Evolutionary conservation across 768 basidiomycete genomes (phyloP).

Genomic region (Heimioporus sp.): DNA sequence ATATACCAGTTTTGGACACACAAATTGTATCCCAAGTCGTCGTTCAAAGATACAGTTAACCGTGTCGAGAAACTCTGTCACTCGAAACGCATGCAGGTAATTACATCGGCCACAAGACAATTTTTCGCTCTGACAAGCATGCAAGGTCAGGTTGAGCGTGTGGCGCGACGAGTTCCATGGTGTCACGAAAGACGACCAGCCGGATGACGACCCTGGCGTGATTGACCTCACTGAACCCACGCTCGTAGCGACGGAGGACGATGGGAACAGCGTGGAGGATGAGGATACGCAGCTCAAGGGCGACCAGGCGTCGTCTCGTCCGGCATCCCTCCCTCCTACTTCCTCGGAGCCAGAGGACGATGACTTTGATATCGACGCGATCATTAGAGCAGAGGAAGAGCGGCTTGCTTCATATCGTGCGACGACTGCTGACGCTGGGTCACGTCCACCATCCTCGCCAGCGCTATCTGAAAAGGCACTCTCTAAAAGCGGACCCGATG

Average conservation of each 20-base stretch:
- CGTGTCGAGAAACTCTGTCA: slow-evolving; percentile 89
- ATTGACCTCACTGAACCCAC: slow-evolving; percentile 31
- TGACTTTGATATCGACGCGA: slow-evolving; percentile 52
- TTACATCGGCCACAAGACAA: slow-evolving; percentile 13
- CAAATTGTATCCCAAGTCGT: slow-evolving; percentile 83
- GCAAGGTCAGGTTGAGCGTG: slow-evolving; percentile 65
- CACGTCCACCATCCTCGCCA: background rate
- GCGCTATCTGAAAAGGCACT: slow-evolving; percentile 5
- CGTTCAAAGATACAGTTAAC: slow-evolving; percentile 82
- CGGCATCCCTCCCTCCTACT: slow-evolving; percentile 38
- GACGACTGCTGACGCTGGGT: slow-evolving; percentile 4
- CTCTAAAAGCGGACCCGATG: slow-evolving; percentile 6
- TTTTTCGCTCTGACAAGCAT: slow-evolving; percentile 4
- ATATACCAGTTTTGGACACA: slow-evolving; percentile 97
- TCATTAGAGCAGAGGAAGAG: slow-evolving; percentile 46
- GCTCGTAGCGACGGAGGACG: slow-evolving; percentile 25
- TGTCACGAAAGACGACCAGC: slow-evolving; percentile 34
- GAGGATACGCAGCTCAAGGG: slow-evolving; percentile 8
- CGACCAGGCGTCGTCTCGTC: slow-evolving; percentile 35
- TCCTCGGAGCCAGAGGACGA: slow-evolving; percentile 44
- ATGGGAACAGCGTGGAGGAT: slow-evolving; percentile 11
- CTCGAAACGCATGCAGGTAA: slow-evolving; percentile 81
- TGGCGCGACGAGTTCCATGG: slow-evolving; percentile 73
- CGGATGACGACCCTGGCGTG: slow-evolving; percentile 19
- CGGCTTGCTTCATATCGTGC: slow-evolving; percentile 25